Evolutionary conservation across 208 protist genomes (phyloP).

Genomic region (Acanthamoeba sp.): DNA sequence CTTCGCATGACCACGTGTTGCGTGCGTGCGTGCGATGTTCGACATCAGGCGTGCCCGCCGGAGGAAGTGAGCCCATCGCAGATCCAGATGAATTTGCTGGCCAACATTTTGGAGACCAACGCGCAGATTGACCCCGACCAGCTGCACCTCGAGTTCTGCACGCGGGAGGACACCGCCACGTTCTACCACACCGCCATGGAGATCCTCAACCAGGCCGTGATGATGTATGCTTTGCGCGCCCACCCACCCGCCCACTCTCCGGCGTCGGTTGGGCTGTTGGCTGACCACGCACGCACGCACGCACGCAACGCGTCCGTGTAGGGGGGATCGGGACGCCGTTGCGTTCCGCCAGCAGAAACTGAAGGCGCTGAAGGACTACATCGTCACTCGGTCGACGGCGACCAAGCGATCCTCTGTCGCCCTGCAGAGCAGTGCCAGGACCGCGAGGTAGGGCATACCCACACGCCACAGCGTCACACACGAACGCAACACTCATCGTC

Average conservation of each 20-base stretch:
- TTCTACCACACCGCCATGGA: slow-evolving; percentile 46
- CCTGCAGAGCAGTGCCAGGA: neutral
- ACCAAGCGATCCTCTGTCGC: neutral
- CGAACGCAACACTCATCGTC: too few relatives aligned
- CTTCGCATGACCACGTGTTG: too few relatives aligned
- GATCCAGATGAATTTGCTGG: slow-evolving; percentile 56
- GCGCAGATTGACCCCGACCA: neutral
- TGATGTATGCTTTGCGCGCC: neutral
- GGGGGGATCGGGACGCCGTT: neutral
- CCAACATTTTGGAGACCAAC: slow-evolving; percentile 36
- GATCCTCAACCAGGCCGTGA: slow-evolving; percentile 42
- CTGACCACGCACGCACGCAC: neutral
- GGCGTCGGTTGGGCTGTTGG: neutral
- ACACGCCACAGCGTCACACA: neutral
- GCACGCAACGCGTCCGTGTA: neutral
- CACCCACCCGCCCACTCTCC: neutral
- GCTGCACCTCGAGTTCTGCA: slow-evolving; percentile 35
- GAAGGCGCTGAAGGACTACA: neutral
- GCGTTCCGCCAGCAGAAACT: slow-evolving; percentile 10
- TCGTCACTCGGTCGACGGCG: neutral
- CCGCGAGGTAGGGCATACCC: neutral
- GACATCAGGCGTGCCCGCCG: neutral
- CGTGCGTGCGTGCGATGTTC: too few relatives aligned
- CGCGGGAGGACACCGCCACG: slow-evolving; percentile 6
- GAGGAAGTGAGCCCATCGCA: neutral